Conservation (phyloP, 345 rosid species). For the Brassica rapa region DNA sequence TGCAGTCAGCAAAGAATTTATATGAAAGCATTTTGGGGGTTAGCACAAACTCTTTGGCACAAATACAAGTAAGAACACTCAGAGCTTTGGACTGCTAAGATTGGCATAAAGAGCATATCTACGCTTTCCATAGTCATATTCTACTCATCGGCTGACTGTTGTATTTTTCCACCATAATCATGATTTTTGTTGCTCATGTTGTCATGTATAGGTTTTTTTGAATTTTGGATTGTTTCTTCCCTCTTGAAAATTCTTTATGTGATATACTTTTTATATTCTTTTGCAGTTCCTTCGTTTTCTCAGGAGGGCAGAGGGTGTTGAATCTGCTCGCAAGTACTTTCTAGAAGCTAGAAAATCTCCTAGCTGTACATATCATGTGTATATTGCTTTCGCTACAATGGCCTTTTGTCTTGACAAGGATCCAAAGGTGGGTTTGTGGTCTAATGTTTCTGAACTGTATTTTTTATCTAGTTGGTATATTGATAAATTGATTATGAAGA, state of each 20-base stretch:
- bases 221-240: not conserved
- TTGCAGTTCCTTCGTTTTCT: constrained; percentile 85
- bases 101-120: constrained; percentile 11
- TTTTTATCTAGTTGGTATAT: no score
- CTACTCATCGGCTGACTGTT: not conserved
- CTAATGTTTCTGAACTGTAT: no score
- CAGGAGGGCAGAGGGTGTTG: constrained; percentile 89
- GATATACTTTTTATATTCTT: constrained; percentile 26
- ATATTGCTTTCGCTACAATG: constrained; percentile 88
- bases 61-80: constrained; percentile 69
- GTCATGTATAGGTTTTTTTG: not conserved
- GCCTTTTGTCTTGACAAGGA: constrained; percentile 92
- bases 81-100: constrained; percentile 9
- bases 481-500: constrained; percentile 8
- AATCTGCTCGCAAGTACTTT: constrained; percentile 95
- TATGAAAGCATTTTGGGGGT: constrained; percentile 75
- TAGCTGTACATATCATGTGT: constrained; percentile 82
- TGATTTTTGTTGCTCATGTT: constrained; percentile 9
- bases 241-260: constrained; percentile 23
- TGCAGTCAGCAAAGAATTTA: constrained; percentile 82
- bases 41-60: constrained; percentile 72
- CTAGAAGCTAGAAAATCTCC: constrained; percentile 86
- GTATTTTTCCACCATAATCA: constrained; percentile 4
- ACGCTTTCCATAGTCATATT: constrained; percentile 3
- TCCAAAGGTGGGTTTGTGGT: constrained; percentile 64